Evolutionary conservation across 305 asterid species (phyloP).

Genomic region (Solanum hybrid): DNA sequence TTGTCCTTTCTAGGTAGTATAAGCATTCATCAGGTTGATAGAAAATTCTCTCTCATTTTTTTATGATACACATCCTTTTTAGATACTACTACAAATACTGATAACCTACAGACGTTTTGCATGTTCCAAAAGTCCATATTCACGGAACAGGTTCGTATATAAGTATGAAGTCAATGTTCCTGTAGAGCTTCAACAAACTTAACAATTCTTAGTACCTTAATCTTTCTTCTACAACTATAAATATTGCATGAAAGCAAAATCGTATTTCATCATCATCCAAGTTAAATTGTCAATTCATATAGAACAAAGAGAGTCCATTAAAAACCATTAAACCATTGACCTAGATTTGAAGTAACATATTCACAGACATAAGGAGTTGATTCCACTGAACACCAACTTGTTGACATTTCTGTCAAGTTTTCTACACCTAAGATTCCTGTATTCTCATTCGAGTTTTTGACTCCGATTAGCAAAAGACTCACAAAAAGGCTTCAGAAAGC

Average conservation of each 20-base stretch:
- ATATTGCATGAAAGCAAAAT: neutral
- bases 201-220: neutral
- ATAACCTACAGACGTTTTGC: neutral
- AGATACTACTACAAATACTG: neutral
- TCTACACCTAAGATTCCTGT: neutral
- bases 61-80: neutral
- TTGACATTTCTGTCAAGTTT: neutral
- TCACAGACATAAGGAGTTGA: neutral
- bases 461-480: neutral
- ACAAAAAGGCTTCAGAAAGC: neutral
- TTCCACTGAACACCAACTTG: neutral
- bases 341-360: neutral
- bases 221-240: neutral
- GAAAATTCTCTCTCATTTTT: neutral
- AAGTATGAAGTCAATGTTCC: neutral
- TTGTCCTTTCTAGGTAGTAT: neutral
- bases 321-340: neutral
- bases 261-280: neutral
- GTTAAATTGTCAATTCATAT: neutral
- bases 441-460: neutral
- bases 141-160: neutral
- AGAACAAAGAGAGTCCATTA: neutral
- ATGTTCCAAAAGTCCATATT: neutral
- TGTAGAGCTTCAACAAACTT: neutral
- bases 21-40: neutral